Percentiles rank a stretch among this genome's conserved stretches.
phyloP scores from a whole-genome alignment of 78 protist species.

The Cavenderia fasciculata region DNA sequence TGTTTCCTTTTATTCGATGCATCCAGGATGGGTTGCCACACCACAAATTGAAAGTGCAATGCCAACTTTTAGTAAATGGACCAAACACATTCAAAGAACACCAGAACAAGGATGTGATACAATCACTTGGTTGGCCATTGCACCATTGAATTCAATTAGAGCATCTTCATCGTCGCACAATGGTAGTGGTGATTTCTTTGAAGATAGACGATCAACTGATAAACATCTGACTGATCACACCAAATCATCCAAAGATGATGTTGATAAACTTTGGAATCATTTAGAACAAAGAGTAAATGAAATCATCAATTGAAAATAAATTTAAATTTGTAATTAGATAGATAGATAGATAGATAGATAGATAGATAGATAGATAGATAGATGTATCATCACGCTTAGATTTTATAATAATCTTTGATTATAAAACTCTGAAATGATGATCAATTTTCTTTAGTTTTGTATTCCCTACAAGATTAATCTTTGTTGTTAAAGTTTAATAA shows the following conservation, averaged over 20 bases:
- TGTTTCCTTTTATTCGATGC: constrained; percentile 45
- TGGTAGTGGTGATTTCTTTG: constrained; percentile 20
- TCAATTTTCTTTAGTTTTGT: too few species aligned
- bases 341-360: too few species aligned
- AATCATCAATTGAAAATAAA: too few species aligned
- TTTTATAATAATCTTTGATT: too few species aligned
- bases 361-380: too few species aligned
- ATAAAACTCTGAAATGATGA: too few species aligned
- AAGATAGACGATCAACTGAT: constrained; percentile 30
- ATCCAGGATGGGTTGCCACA: constrained; percentile 52
- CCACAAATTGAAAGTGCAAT: constrained; percentile 13
- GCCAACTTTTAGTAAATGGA: constrained; percentile 26
- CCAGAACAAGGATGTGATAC: constrained; percentile 64
- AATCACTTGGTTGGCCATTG: constrained; percentile 33
- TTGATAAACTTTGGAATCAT: constrained; percentile 35
- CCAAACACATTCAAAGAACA: constrained; percentile 11
- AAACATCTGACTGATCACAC: constrained; percentile 21
- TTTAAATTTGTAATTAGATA: too few species aligned
- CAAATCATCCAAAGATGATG: constrained; percentile 14
- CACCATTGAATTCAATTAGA: too few species aligned
- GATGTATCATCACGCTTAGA: too few species aligned
- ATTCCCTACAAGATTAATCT: too few species aligned
- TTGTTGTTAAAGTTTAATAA: too few species aligned
- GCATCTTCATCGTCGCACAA: constrained; percentile 9
- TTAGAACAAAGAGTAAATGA: background rate